Conservation (phyloP, 2,329 filamentous ascomycete species). For the Paraphoma sp. region DNA sequence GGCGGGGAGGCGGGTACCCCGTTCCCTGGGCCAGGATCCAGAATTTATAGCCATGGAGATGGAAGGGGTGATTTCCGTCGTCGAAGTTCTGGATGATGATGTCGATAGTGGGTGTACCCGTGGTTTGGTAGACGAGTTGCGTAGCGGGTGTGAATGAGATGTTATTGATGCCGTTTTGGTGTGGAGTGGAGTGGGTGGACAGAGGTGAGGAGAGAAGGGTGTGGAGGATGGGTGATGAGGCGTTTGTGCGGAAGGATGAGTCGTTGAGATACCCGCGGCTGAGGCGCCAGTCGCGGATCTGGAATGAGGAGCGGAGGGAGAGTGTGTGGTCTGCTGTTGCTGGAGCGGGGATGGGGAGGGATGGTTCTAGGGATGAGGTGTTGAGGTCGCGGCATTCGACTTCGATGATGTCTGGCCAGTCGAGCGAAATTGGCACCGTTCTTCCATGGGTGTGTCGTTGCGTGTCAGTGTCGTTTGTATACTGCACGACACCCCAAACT, state of each 20-base stretch:
- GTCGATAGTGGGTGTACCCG: constrained; percentile 45
- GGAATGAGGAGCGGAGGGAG: constrained; percentile 64
- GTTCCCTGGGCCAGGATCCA: constrained; percentile 61
- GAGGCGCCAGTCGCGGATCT: constrained; percentile 65
- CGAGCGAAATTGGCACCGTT: constrained; percentile 45
- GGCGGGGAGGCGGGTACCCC: constrained; percentile 25
- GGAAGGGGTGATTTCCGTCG: constrained; percentile 55
- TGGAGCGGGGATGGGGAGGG: constrained; percentile 53
- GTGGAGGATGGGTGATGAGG: constrained; percentile 58
- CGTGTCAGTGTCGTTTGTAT: constrained; percentile 28
- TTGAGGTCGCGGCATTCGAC: constrained; percentile 61
- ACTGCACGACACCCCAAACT: constrained; percentile 59
- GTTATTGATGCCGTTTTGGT: constrained; percentile 29
- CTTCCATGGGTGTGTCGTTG: neutral
- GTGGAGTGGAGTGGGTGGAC: neutral
- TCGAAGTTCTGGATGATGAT: constrained; percentile 44
- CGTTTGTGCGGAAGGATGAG: constrained; percentile 60
- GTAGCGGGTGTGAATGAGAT: constrained; percentile 25
- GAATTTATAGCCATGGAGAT: constrained; percentile 67
- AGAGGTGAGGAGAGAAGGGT: constrained; percentile 54
- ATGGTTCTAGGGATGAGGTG: constrained; percentile 55
- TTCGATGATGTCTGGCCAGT: constrained; percentile 59
- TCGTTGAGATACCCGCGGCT: constrained; percentile 66
- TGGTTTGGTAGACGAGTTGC: constrained; percentile 46
- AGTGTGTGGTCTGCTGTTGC: constrained; percentile 59